Evolutionary conservation across 495 filamentous ascomycete genomes (phyloP).

Genomic region (Margaritispora aquatica): DNA sequence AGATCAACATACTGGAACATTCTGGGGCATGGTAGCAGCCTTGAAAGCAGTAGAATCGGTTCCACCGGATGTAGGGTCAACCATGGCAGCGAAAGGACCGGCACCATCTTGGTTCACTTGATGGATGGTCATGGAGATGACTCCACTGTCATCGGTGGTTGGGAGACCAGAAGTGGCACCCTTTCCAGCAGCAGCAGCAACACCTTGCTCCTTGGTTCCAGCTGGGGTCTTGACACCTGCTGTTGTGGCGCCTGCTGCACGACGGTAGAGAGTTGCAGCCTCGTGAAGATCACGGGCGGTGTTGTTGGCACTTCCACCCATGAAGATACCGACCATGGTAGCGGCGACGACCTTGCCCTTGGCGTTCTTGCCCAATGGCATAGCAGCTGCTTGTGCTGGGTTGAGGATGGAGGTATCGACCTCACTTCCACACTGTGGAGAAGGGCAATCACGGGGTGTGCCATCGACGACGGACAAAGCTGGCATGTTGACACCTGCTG

Average conservation of each 20-base stretch:
- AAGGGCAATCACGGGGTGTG: conserved; percentile 1
- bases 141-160: neutral
- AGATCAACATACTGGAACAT: conserved; percentile 12
- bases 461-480: conserved; percentile 30
- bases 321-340: neutral
- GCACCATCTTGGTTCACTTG: conserved; percentile 31
- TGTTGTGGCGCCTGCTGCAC: neutral
- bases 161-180: neutral
- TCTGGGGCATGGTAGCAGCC: conserved; percentile 1
- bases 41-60: neutral
- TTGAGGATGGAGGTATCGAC: neutral
- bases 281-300: conserved; percentile 1
- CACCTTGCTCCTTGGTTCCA: neutral
- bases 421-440: neutral
- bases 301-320: neutral
- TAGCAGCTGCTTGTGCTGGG: neutral
- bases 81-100: conserved; percentile 20
- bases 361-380: neutral
- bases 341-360: neutral
- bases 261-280: neutral
- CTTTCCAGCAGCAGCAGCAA: neutral
- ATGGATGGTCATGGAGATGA: conserved; percentile 17
- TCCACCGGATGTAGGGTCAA: conserved; percentile 10
- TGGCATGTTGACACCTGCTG: conserved; percentile 37
- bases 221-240: neutral